phyloP scores from a whole-genome alignment of 1,139 yeast genomes.

The Petasospora fabianii region DNA sequence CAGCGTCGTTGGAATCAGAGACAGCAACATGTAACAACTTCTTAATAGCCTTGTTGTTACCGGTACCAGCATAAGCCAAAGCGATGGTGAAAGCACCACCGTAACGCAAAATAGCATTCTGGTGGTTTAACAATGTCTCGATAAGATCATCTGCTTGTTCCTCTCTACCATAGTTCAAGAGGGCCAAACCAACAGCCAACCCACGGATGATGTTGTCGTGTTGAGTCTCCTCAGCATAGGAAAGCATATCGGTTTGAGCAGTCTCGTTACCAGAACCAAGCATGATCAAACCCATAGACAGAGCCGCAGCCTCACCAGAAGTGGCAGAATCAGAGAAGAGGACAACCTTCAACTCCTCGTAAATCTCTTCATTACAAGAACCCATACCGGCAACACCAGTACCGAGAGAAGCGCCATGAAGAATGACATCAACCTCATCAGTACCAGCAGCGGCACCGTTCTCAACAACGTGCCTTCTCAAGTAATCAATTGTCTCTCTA shows the following conservation, averaged over 20 bases:
- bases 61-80: slow-evolving; percentile 95
- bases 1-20: slow-evolving; percentile 94
- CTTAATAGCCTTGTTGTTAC: slow-evolving; percentile 82
- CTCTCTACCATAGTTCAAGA: slow-evolving; percentile 83
- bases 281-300: slow-evolving; percentile 95
- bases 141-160: slow-evolving; percentile 75
- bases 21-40: slow-evolving; percentile 89
- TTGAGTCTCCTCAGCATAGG: slow-evolving; percentile 92
- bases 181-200: slow-evolving; percentile 82
- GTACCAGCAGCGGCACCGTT: slow-evolving; percentile 63
- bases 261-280: slow-evolving; percentile 82
- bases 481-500: slow-evolving; percentile 75
- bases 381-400: slow-evolving; percentile 98
- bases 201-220: slow-evolving; percentile 96
- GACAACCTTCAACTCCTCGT: slow-evolving; percentile 81
- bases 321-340: slow-evolving; percentile 88
- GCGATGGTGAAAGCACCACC: slow-evolving; percentile 96
- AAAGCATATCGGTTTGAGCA: slow-evolving; percentile 78
- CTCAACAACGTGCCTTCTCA: slow-evolving; percentile 70
- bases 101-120: slow-evolving; percentile 82
- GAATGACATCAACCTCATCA: slow-evolving; percentile 77
- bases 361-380: slow-evolving; percentile 66
- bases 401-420: slow-evolving; percentile 96
- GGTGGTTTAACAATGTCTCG: slow-evolving; percentile 64
- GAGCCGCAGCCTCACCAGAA: slow-evolving; percentile 95